Percentiles rank a stretch among this genome's conserved stretches.
Evolutionary conservation across 495 filamentous ascomycete species (phyloP).

Genomic region (Daldinia caldariorum): DNA sequence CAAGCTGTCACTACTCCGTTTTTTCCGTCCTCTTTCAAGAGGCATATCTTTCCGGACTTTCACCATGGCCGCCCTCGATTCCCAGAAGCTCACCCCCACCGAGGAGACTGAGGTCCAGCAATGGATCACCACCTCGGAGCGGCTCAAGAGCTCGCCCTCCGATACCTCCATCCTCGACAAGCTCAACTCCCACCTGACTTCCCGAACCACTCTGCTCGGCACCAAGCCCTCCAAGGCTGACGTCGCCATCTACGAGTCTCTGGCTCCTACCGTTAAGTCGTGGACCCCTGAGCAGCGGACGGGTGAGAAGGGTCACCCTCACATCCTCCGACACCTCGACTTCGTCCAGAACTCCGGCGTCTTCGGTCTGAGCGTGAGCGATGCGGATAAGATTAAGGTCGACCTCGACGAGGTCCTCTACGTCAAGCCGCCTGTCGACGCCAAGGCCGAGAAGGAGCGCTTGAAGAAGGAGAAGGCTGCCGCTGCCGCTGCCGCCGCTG

Average conservation of each 20-base stretch:
- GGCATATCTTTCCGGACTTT: conserved; percentile 49
- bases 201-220: conserved; percentile 88
- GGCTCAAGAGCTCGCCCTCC: conserved; percentile 65
- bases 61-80: conserved; percentile 71
- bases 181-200: conserved; percentile 86
- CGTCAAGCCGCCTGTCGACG: conserved; percentile 80
- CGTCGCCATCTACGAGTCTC: conserved; percentile 81
- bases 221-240: conserved; percentile 92
- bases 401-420: conserved; percentile 83
- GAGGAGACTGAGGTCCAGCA: conserved; percentile 88
- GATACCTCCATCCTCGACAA: conserved; percentile 73
- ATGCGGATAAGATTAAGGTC: conserved; percentile 81
- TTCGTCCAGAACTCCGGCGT: conserved; percentile 90
- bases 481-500: conserved; percentile 64
- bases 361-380: conserved; percentile 75
- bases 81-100: conserved; percentile 72
- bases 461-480: conserved; percentile 87
- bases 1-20: conserved; percentile 62
- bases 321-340: conserved; percentile 91
- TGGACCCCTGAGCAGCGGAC: conserved; percentile 91
- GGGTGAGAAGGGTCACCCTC: conserved; percentile 86
- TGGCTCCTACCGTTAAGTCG: conserved; percentile 78
- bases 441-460: conserved; percentile 88
- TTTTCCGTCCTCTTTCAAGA: conserved; percentile 57
- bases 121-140: conserved; percentile 80